Evolutionary conservation across 805 yeast genomes (phyloP), one percentile per base, ranked within the genome.

Genomic region (Huiozyma naganishii): DNA sequence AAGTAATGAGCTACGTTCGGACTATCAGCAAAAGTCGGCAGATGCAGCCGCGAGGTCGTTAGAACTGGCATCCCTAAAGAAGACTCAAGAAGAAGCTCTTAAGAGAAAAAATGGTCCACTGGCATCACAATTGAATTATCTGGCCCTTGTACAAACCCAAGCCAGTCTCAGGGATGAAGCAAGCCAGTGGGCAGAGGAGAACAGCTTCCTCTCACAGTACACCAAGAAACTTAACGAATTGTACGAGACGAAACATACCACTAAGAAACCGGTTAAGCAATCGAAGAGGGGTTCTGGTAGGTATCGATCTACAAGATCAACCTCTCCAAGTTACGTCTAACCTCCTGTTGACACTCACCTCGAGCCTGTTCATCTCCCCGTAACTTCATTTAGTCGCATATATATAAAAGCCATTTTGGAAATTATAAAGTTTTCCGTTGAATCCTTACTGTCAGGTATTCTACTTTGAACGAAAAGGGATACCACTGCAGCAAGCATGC

Each of bases 21-120:
- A 58, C n/a, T 76, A 76, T 49, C 80, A 75, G 53, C 40, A 46
- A 5, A 54, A 54, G 6, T 74, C 80, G 0, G 63, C 75, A 1
- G 42, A 48, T n/a, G 79, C 79, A 4, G 76, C 76, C 0, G 73
- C 69, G 34, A 46, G 58, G 39, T 66, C 76, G 1, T 52, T 56
- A 4, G 29, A 36, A 6, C 34, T 65, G 4, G 64, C 61, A 2
- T 35, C 37, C 7, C 42, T 72, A 27, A 49, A 55, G 23, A 48
- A 49, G 7, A 62, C 62, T 29, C 47, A 65, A 5, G 54, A 61
- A 4, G 39, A 40, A 6, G 40, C 71, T 11, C 48, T 54, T 23
- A 46, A 48, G 5, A 64, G 63, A 33, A 48, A 66, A 7, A 51
- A 59, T 1, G 74, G 71, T 1, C 58, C 64, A 5, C 37, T 43